Base-by-base conservation (phyloP, 2,329 filamentous ascomycete species). In the Tolypocladium tropicale region DNA sequence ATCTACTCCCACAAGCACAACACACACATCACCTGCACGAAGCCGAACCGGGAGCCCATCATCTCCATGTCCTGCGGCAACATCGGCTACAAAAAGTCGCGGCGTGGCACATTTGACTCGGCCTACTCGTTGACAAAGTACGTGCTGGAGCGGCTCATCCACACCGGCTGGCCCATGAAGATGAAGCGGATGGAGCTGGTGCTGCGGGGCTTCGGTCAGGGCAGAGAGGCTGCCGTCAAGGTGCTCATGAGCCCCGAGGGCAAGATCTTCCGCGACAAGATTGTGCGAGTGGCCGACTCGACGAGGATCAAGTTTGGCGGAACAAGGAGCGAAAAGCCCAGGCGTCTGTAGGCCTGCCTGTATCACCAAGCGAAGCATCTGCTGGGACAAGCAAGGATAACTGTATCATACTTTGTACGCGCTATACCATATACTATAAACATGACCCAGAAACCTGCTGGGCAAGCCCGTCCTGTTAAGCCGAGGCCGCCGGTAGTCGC, bases 261-360 rank as follows among this genome's bases (percentile, higher is more conserved):
- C 56, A 85, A 83, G 67, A 71, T 84, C 64, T 73, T 97, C 62
- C 82, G 90, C 63, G 76, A 80, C 34, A 84, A 88, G 75, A 88
- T 99, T 62, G 77, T 83, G 46, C 85, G 85, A 64, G 88, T 99
- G 59, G 85, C 89, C 34, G 94, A 99, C 74, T 80, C 84, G 43
- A 97, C 93, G 55, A 88, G 88, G 66, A 73, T 97, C 72, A 99
- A 99, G 78, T 96, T 97, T 78, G 94, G 92, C 74, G 95, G 94
- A 68, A 90, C 89, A 41, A 89, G 92, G 73, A 93, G 90, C 76
- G 82, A 81, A 71, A 89, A 86, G 70, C 87, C 85, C 41, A 92
- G 92, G 74, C 87, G 94, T 76, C 74, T 97, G 76, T 76, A 71
- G 60, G 37, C 56, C 37, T 49, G 43, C 37, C 51, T 55, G 46